These are phyloP conservation scores for Verticillium zaregamsianum DNA, from an alignment of 2,329 filamentous ascomycete species.

Conservation along the genomic window DNA sequence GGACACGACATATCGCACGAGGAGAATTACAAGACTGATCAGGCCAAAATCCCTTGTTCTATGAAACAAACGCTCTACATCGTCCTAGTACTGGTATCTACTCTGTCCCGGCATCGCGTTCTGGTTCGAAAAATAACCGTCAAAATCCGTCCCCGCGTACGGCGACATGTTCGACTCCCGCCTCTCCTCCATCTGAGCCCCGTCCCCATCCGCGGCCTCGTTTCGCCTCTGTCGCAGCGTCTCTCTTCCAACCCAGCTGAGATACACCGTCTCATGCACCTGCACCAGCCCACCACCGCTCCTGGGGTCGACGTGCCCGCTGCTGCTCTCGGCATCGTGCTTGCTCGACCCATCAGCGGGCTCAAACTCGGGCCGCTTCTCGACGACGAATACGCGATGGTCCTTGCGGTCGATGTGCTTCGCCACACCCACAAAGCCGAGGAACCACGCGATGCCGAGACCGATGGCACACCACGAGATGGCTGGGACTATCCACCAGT, in stretches of 20 bases:
- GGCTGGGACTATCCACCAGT: conserved; percentile 26
- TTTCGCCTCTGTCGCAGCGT: conserved; percentile 8
- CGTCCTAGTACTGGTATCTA: conserved; percentile 1
- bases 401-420: conserved; percentile 21
- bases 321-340: conserved; percentile 9
- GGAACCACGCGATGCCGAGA: conserved; percentile 24
- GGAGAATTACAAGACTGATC: not conserved
- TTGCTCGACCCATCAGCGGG: conserved; percentile 16
- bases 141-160: conserved; percentile 10
- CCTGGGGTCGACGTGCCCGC: not conserved
- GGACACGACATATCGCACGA: too few species aligned
- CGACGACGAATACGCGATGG: conserved; percentile 27
- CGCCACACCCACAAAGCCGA: conserved; percentile 27
- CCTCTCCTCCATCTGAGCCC: conserved; percentile 2
- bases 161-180: conserved; percentile 5
- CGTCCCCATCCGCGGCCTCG: not conserved
- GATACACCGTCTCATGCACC: conserved; percentile 31
- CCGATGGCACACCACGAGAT: conserved; percentile 25
- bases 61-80: not conserved
- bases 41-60: not conserved
- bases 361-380: conserved; percentile 30
- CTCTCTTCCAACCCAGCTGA: conserved; percentile 28
- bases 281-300: conserved; percentile 23
- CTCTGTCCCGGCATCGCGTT: not conserved
- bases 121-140: conserved; percentile 4